These are phyloP conservation scores for Lotmaria passim DNA, from an alignment of 208 protist species.

Conservation along the genomic window DNA sequence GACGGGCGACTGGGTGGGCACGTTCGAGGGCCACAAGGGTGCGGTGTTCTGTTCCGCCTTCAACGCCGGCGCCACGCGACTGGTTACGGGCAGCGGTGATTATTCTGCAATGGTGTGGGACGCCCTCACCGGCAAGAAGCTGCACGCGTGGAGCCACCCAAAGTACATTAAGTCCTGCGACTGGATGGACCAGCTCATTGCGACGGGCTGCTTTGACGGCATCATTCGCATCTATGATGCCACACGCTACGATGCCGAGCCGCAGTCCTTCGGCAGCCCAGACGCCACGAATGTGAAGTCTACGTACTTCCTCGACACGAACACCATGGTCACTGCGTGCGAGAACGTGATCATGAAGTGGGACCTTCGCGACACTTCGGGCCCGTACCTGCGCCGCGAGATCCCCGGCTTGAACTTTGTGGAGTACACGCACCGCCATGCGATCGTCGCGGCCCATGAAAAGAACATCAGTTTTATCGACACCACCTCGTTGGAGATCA, in stretches of 20 bases:
- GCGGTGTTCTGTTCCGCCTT: constrained; percentile 94
- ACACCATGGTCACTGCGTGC: constrained; percentile 85
- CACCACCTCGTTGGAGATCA: constrained; percentile 79
- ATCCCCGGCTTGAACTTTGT: constrained; percentile 88
- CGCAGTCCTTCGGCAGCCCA: constrained; percentile 67
- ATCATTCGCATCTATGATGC: constrained; percentile 93
- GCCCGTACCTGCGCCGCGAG: constrained; percentile 79
- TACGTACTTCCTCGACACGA: constrained; percentile 86
- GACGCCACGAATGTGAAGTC: constrained; percentile 81
- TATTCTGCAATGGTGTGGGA: constrained; percentile 95
- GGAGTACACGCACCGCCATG: constrained; percentile 87
- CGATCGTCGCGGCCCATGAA: constrained; percentile 83
- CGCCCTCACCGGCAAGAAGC: constrained; percentile 87
- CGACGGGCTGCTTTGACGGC: constrained; percentile 92
- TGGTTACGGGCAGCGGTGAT: constrained; percentile 94
- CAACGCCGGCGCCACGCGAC: constrained; percentile 80
- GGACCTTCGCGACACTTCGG: constrained; percentile 88
- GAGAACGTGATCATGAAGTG: constrained; percentile 90
- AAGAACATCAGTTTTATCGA: constrained; percentile 91
- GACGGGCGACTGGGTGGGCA: constrained; percentile 96
- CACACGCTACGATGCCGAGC: constrained; percentile 75
- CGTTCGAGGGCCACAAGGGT: constrained; percentile 96
- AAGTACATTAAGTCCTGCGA: constrained; percentile 96
- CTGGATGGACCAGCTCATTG: constrained; percentile 86
- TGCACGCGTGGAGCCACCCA: constrained; percentile 91